Evolutionary conservation across 257 asterid genomes (phyloP).

Genomic region (Linaria vulgaris): DNA sequence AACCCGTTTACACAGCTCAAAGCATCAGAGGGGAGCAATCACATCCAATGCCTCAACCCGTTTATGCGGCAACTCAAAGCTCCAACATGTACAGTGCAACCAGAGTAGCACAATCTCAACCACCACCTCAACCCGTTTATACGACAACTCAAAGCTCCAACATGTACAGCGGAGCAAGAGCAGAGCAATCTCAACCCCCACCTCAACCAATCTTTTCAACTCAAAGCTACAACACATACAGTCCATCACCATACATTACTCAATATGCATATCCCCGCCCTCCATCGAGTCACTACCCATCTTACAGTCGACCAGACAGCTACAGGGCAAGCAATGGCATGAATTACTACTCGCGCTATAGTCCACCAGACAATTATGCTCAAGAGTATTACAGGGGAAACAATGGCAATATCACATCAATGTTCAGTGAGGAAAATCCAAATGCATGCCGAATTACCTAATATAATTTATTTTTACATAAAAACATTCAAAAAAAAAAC

Average conservation of each 20-base stretch:
- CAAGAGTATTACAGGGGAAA: conserved; percentile 53
- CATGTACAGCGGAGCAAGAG: conserved; percentile 10
- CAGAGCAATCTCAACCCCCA: conserved; percentile 3
- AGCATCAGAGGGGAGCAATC: conserved; percentile 9
- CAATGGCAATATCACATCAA: conserved; percentile 57
- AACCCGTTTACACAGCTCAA: neutral
- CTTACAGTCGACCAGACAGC: conserved; percentile 1
- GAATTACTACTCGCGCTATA: conserved; percentile 26
- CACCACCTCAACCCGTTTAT: conserved; percentile 33
- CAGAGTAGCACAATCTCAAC: conserved; percentile 9
- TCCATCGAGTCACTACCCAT: neutral
- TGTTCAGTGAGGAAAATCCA: conserved; percentile 94
- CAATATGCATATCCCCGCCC: conserved; percentile 1
- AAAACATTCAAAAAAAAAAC: neutral
- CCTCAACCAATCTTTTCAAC: neutral
- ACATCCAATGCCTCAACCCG: conserved; percentile 28
- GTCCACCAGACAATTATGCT: conserved; percentile 42
- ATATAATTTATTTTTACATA: neutral
- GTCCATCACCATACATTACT: conserved; percentile 12
- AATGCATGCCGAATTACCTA: conserved; percentile 73
- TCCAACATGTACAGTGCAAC: conserved; percentile 11
- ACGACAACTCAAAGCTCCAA: conserved; percentile 53
- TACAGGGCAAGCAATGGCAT: neutral
- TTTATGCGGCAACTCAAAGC: conserved; percentile 3
- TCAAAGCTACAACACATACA: conserved; percentile 16